These are phyloP conservation scores for Xylaria bambusicola DNA, from an alignment of 495 filamentous ascomycete species.

Conservation along the genomic window DNA sequence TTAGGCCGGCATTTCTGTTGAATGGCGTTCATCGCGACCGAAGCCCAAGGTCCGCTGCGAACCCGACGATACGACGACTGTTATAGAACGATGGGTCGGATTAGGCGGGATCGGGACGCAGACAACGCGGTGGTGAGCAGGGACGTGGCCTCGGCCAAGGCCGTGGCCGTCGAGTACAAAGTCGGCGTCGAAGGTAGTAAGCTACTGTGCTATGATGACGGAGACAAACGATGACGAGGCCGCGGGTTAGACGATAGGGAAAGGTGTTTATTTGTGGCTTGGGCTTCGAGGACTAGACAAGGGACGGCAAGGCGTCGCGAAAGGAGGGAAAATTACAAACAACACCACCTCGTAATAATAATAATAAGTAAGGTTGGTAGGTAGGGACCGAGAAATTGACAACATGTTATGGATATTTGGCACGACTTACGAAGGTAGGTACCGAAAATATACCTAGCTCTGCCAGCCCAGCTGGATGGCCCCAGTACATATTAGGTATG, in stretches of 20 bases:
- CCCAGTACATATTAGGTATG: too few species aligned
- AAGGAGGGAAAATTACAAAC: constrained; percentile 17
- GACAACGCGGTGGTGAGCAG: neutral
- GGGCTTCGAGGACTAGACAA: constrained; percentile 1
- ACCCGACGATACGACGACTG: constrained; percentile 12
- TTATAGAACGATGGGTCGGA: neutral
- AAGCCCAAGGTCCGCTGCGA: constrained; percentile 18
- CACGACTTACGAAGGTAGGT: neutral
- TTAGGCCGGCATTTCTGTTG: constrained; percentile 73
- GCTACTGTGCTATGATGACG: neutral
- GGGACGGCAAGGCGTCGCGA: constrained; percentile 2
- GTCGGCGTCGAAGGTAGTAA: neutral
- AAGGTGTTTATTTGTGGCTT: neutral
- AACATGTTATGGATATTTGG: constrained; percentile 7
- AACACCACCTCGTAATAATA: too few species aligned
- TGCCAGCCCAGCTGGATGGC: constrained; percentile 6
- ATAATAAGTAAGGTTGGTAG: constrained; percentile 1
- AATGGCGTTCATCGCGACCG: constrained; percentile 55
- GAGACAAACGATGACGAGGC: neutral
- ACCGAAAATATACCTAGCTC: neutral
- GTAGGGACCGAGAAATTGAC: constrained; percentile 13
- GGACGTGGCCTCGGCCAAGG: neutral
- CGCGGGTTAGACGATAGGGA: neutral
- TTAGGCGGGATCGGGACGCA: neutral
- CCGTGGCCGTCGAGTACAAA: neutral